Evolutionary conservation across 495 filamentous ascomycete species (phyloP).

Genomic region (Geoglossum glabrum): DNA sequence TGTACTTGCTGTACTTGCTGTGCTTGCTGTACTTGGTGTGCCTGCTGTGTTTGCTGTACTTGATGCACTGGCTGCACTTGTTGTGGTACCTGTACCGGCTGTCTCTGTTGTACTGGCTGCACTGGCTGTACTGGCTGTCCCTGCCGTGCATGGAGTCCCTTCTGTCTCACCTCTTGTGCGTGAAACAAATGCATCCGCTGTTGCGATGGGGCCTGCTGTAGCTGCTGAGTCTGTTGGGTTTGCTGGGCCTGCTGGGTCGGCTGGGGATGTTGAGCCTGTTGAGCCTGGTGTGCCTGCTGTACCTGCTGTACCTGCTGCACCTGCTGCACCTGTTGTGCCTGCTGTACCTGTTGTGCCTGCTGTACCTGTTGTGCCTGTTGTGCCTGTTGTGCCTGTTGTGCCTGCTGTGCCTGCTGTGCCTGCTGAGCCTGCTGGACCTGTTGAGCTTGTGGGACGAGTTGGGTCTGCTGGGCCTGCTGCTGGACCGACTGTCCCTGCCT

Average conservation of each 20-base stretch:
- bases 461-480: neutral
- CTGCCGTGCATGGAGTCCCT: constrained; percentile 11
- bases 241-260: neutral
- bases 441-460: neutral
- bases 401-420: neutral
- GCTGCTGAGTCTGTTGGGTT: constrained; percentile 3
- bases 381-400: constrained; percentile 1
- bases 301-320: constrained; percentile 12
- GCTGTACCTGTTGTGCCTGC: constrained; percentile 7
- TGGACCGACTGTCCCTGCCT: constrained; percentile 11
- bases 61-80: neutral
- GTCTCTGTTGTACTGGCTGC: constrained; percentile 7
- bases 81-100: constrained; percentile 11
- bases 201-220: neutral
- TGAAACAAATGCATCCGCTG: neutral
- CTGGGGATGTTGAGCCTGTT: neutral
- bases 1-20: neutral
- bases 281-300: neutral
- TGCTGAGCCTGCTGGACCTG: neutral
- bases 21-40: neutral
- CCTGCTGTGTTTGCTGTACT: neutral
- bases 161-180: constrained; percentile 6
- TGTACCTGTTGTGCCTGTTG: neutral
- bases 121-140: constrained; percentile 10
- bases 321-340: constrained; percentile 11